These are phyloP conservation scores for Yarrowia bubula DNA, from an alignment of 805 yeast species.

Conservation along the genomic window DNA sequence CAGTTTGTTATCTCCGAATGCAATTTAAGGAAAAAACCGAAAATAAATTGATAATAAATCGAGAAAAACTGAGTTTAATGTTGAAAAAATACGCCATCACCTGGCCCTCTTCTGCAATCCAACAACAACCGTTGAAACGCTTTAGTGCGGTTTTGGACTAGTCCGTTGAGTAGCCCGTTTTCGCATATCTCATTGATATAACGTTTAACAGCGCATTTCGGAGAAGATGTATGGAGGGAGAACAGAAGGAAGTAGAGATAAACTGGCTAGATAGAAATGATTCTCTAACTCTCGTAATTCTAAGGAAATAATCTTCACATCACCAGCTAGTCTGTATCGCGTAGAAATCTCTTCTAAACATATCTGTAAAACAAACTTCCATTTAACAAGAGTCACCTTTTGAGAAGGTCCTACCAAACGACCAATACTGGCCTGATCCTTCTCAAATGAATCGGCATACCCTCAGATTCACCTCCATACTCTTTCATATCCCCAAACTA, in stretches of 20 bases:
- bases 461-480: neutral
- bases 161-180: slow-evolving; percentile 11
- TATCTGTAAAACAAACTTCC: neutral
- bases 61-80: too few relatives aligned
- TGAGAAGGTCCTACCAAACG: neutral
- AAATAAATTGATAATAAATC: too few relatives aligned
- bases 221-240: neutral
- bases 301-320: neutral
- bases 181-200: neutral
- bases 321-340: too few relatives aligned
- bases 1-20: neutral
- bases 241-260: neutral
- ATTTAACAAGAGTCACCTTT: slow-evolving; percentile 4
- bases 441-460: neutral
- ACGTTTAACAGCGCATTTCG: neutral
- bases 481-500: too few relatives aligned
- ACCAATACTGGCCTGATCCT: neutral
- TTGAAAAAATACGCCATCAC: too few relatives aligned
- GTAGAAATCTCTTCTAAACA: too few relatives aligned
- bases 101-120: too few relatives aligned
- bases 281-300: neutral
- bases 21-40: neutral
- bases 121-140: neutral
- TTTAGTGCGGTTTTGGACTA: neutral
- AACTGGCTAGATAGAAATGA: neutral